Percentiles rank a stretch among this genome's conserved stretches.
Evolutionary conservation across 2,329 filamentous ascomycete species (phyloP).

Genomic region (Periconia macrospinosa): DNA sequence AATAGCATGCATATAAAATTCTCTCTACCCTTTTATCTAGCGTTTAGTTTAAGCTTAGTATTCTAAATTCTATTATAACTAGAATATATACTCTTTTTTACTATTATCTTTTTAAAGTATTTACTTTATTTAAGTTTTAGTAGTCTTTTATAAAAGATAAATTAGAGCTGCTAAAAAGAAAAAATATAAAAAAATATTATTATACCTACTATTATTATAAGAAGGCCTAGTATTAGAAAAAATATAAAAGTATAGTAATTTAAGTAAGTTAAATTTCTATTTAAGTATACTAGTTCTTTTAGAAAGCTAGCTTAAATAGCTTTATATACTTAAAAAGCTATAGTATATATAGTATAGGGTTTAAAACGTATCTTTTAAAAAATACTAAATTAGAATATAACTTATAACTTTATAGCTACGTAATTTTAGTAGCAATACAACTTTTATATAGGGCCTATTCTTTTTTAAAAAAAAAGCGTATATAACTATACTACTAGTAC

Average conservation of each 20-base stretch:
- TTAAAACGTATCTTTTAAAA: slow-evolving; percentile 8
- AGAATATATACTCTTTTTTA: slow-evolving; percentile 3
- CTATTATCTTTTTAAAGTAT: slow-evolving; percentile 3
- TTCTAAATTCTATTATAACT: slow-evolving; percentile 3
- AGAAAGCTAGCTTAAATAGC: slow-evolving; percentile 6
- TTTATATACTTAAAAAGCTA: slow-evolving; percentile 2
- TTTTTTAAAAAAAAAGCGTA: slow-evolving; percentile 4
- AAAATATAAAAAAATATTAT: slow-evolving; percentile 7
- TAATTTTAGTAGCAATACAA: slow-evolving; percentile 8
- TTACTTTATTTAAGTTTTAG: slow-evolving; percentile 9
- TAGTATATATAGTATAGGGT: slow-evolving; percentile 3
- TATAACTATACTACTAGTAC: slow-evolving; percentile 4
- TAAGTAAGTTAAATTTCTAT: slow-evolving; percentile 13
- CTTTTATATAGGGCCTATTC: slow-evolving; percentile 14
- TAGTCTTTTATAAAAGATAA: slow-evolving; percentile 10
- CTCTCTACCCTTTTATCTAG: slow-evolving; percentile 5
- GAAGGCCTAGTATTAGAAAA: slow-evolving; percentile 3
- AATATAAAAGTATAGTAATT: slow-evolving; percentile 9
- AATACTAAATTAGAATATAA: slow-evolving; percentile 6
- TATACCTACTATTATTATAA: slow-evolving; percentile 7
- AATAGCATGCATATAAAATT: slow-evolving; percentile 5
- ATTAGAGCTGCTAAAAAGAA: slow-evolving; percentile 4
- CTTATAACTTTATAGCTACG: slow-evolving; percentile 5
- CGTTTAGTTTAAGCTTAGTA: slow-evolving; percentile 6
- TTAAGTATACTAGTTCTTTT: slow-evolving; percentile 6